Evolutionary conservation across 805 yeast genomes (phyloP).

Genomic region (Soucietia sequanensis): DNA sequence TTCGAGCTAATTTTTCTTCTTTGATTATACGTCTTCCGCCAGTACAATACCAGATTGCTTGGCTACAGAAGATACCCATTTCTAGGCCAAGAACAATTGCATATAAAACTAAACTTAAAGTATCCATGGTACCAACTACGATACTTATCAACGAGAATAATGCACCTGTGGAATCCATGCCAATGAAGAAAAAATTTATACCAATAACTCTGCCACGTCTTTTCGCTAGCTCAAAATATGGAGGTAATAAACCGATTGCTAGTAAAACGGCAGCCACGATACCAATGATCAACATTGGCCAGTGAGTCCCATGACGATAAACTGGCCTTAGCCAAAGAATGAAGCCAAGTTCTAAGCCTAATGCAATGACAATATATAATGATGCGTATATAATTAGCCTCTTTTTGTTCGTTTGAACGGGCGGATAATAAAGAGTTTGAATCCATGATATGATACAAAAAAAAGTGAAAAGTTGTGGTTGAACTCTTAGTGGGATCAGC

Average conservation of each 20-base stretch:
- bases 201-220: slow-evolving; percentile 86
- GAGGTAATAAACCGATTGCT: slow-evolving; percentile 81
- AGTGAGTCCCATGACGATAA: slow-evolving; percentile 47
- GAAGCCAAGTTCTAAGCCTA: slow-evolving; percentile 68
- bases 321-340: slow-evolving; percentile 67
- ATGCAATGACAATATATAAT: slow-evolving; percentile 41
- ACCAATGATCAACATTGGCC: slow-evolving; percentile 85
- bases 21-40: slow-evolving; percentile 27
- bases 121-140: slow-evolving; percentile 59
- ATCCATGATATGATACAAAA: slow-evolving; percentile 70
- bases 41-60: slow-evolving; percentile 60
- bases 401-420: slow-evolving; percentile 39
- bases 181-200: slow-evolving; percentile 75
- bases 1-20: slow-evolving; percentile 20
- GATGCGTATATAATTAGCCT: slow-evolving; percentile 36
- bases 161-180: slow-evolving; percentile 81
- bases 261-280: slow-evolving; percentile 73
- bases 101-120: slow-evolving; percentile 78
- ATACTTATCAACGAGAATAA: slow-evolving; percentile 63
- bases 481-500: slow-evolving; percentile 76
- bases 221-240: slow-evolving; percentile 79
- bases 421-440: slow-evolving; percentile 67
- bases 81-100: slow-evolving; percentile 72
- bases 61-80: slow-evolving; percentile 71
- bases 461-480: slow-evolving; percentile 79